phyloP scores from a whole-genome alignment of 176 grass and related monocot species.

The Avena atlantica region DNA sequence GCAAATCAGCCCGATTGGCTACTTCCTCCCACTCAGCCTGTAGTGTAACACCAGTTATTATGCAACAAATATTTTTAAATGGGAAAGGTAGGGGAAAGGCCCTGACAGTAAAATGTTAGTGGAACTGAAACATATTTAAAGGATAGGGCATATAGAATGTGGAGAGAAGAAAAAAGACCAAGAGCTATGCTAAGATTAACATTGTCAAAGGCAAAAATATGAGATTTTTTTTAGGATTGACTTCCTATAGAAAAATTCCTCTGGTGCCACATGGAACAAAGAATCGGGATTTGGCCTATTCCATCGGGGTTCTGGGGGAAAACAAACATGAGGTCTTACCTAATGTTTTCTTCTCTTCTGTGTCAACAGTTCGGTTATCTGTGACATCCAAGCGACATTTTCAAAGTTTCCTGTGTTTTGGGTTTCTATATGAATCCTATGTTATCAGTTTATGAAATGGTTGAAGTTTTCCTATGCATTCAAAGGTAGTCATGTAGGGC shows the following conservation, averaged over 20 bases:
- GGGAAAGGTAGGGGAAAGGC: not conserved
- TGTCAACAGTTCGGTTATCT: not conserved
- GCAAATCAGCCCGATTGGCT: conserved; percentile 56
- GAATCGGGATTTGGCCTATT: not conserved
- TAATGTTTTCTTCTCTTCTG: not conserved
- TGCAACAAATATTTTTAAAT: not conserved
- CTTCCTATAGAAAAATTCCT: not conserved
- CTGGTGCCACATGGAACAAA: not conserved
- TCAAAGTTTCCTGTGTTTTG: not conserved
- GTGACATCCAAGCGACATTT: not conserved
- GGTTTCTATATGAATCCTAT: not conserved
- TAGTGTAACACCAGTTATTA: conserved; percentile 20
- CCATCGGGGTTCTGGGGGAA: not conserved
- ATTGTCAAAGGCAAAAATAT: not conserved
- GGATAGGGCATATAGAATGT: not conserved
- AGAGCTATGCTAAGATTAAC: not conserved
- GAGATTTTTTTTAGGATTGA: not conserved
- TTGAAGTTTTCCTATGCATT: not conserved
- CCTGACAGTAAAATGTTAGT: not conserved
- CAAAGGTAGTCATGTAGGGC: not conserved
- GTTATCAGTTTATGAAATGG: not conserved
- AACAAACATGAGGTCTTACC: conserved; percentile 4
- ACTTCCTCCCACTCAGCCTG: conserved; percentile 76
- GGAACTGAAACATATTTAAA: not conserved
- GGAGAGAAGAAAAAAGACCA: not conserved